Evolutionary conservation across 106 monocot genomes (phyloP).

Genomic region (Xerophyta viscosa): DNA sequence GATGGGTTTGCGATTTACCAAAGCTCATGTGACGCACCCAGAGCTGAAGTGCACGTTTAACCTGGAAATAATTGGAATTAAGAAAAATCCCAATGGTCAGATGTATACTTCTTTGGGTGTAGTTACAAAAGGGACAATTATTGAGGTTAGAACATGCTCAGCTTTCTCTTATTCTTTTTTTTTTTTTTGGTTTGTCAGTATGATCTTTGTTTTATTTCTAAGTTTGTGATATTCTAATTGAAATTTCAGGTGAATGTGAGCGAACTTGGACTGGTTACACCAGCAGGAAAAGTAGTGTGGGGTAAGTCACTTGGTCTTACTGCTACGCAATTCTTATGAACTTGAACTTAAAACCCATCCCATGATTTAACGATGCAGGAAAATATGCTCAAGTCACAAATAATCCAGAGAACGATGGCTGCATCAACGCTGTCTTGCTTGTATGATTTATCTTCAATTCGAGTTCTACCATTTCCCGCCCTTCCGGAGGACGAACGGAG

Average conservation of each 20-base stretch:
- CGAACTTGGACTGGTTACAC: slow-evolving; percentile 91
- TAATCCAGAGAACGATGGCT: slow-evolving; percentile 97
- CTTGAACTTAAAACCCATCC: background rate
- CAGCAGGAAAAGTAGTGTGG: slow-evolving; percentile 97
- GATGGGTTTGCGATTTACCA: slow-evolving; percentile 70
- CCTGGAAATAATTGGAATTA: slow-evolving; percentile 86
- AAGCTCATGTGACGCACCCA: slow-evolving; percentile 95
- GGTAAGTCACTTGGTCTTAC: slow-evolving; percentile 23
- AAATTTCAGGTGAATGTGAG: slow-evolving; percentile 88
- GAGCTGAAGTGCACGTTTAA: slow-evolving; percentile 97
- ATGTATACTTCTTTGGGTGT: slow-evolving; percentile 97
- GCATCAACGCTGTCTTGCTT: slow-evolving; percentile 73
- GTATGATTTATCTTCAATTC: too few species aligned
- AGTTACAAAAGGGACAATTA: slow-evolving; percentile 83
- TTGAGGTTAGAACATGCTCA: slow-evolving; percentile 45
- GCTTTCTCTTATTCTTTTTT: too few species aligned
- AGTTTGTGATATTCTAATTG: background rate
- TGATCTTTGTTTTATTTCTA: too few species aligned
- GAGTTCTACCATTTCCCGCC: too few species aligned
- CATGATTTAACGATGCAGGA: slow-evolving; percentile 29
- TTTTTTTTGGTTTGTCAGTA: too few species aligned
- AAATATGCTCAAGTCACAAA: slow-evolving; percentile 98
- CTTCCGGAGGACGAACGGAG: too few species aligned
- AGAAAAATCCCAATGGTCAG: slow-evolving; percentile 93
- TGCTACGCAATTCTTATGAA: background rate